Evolutionary conservation across 495 filamentous ascomycete species (phyloP), one percentile per base, ranked within the genome.

Genomic region (Achaetomiella virescens): DNA sequence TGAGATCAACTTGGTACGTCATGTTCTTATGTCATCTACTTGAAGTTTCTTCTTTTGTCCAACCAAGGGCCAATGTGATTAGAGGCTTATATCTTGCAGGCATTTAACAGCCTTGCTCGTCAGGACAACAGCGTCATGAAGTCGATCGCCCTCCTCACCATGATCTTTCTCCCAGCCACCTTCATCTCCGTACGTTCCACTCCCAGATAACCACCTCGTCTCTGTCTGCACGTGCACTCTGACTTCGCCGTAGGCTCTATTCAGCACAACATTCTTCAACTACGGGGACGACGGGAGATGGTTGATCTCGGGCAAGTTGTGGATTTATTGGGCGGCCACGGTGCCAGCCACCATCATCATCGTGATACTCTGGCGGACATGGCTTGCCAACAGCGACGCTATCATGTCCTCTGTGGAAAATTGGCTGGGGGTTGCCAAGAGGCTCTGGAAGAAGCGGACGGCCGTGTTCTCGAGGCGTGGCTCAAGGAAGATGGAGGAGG

Each of bases 121-220:
- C 60, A 65, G 37, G 74, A 77, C 52, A 75, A 72, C 57, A 55
- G 52, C n/a, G 66, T 70, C 17, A 74, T 72, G 70, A 77, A 70
- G 49, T 70, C 64, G 3, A 74, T 77, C n/a, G 66, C 73, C 0
- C 43, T 74, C 2, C 38, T 76, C 35, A 75, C 73, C 1, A 73
- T 74, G 71, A 44, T 74, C 0, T 76, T 75, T 38, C 57, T 76
- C 2, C 73, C 73, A 9, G 65, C 61, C 1, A 76, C 73, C 0
- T 75, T 73, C 41, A 61, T 68, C 36, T 62, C 62, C n/a, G 62
- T 65, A 54, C 2, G 55, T 48, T 14, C 25, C 6, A 17, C 15
- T 43, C 20, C 12, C 5, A 11, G 12, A 11, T 12, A 36, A 11
- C n/a, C 15, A 21, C 8, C 18, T 12, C 27, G 6, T n/a, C n/a